Conservation (phyloP, 345 rosid genomes). For the Populus simonii region DNA sequence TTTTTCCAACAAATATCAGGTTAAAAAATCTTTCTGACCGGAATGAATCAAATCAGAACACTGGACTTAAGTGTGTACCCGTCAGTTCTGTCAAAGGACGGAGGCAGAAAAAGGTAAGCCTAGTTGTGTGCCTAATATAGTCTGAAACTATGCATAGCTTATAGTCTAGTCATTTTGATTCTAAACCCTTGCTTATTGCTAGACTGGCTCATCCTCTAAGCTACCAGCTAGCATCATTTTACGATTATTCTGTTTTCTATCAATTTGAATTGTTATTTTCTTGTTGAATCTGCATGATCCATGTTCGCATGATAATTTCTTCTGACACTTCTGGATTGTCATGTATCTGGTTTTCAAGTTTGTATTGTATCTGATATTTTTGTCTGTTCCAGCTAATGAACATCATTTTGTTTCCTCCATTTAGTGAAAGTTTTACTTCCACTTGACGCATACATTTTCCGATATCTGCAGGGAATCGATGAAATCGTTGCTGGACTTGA, state of each 20-base stretch:
- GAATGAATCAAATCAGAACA: constrained; percentile 1
- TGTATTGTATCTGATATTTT: too few relatives aligned
- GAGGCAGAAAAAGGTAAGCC: constrained; percentile 13
- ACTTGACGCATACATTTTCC: not conserved
- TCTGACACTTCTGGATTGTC: not conserved
- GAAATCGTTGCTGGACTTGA: not conserved
- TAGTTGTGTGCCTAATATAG: not conserved
- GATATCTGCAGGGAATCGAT: constrained; percentile 5
- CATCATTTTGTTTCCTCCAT: not conserved
- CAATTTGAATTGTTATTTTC: not conserved
- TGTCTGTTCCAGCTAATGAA: not conserved
- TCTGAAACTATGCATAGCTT: not conserved
- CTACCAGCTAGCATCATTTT: not conserved
- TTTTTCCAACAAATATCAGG: constrained; percentile 12
- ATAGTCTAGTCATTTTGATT: not conserved
- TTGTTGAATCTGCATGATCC: not conserved
- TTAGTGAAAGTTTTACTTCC: not conserved
- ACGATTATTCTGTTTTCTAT: not conserved
- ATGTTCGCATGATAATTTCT: not conserved
- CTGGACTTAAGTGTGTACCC: not conserved
- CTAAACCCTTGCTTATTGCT: not conserved
- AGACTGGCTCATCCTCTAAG: not conserved
- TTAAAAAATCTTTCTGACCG: not conserved
- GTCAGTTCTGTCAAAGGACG: not conserved
- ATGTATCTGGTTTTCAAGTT: not conserved